These are phyloP conservation scores for Colletotrichum horii DNA, from an alignment of 2,329 filamentous ascomycete species.

Conservation along the genomic window DNA sequence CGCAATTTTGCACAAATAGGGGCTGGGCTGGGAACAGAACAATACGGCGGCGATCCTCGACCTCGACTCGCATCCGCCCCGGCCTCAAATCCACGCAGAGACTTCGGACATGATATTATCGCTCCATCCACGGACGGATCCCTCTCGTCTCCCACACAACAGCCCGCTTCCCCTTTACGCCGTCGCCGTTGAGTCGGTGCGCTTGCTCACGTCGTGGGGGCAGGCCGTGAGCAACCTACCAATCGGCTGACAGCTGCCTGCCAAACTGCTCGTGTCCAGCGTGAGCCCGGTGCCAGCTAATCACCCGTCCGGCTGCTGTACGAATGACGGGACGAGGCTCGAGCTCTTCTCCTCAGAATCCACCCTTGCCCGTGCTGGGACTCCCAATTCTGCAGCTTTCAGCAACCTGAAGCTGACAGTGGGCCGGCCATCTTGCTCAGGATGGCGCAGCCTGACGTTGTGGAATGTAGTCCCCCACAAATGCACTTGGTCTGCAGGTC, in stretches of 20 bases:
- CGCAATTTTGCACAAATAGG: not conserved
- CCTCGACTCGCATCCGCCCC: not conserved
- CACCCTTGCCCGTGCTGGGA: not conserved
- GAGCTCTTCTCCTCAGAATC: slow-evolving; percentile 11
- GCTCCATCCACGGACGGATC: not conserved
- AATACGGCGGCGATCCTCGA: not conserved
- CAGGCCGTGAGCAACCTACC: not conserved
- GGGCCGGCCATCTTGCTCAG: not conserved
- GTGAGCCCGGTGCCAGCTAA: not conserved
- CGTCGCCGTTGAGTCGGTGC: not conserved
- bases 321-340: slow-evolving; percentile 3
- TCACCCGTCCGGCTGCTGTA: not conserved
- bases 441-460: not conserved
- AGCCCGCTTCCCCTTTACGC: not conserved
- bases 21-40: not conserved
- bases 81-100: not conserved
- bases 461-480: not conserved
- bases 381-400: not conserved
- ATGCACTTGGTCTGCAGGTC: slow-evolving; percentile 12
- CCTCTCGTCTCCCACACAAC: not conserved
- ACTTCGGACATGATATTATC: not conserved
- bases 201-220: not conserved
- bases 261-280: not conserved
- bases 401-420: not conserved
- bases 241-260: slow-evolving; percentile 2